Percentiles rank a stretch among this genome's conserved stretches.
phyloP scores from a whole-genome alignment of 257 asterid genomes.

The Haberlea rhodopensis region DNA sequence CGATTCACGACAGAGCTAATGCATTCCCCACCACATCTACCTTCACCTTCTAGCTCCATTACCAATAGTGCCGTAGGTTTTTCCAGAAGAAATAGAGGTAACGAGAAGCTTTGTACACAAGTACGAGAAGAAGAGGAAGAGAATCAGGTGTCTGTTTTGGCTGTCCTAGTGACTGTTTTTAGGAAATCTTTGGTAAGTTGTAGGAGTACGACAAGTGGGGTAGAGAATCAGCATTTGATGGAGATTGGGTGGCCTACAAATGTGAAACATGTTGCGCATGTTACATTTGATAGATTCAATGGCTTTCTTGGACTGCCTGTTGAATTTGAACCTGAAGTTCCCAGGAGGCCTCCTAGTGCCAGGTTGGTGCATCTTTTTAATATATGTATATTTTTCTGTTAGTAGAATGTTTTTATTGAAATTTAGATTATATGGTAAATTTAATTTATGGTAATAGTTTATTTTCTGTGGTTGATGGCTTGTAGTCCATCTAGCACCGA shows the following conservation, averaged over 20 bases:
- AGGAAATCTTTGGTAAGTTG: slow-evolving; percentile 17
- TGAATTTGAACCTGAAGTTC: slow-evolving; percentile 67
- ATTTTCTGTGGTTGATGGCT: too few relatives aligned
- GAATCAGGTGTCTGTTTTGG: slow-evolving; percentile 19
- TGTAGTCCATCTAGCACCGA: too few relatives aligned
- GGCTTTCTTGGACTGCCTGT: slow-evolving; percentile 67
- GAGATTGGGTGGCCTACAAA: slow-evolving; percentile 40
- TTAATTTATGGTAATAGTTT: neutral
- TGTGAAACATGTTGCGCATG: slow-evolving; percentile 65
- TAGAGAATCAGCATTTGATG: slow-evolving; percentile 8
- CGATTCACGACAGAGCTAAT: neutral
- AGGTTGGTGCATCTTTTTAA: slow-evolving; percentile 33
- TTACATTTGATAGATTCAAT: slow-evolving; percentile 56
- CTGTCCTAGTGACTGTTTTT: slow-evolving; percentile 12
- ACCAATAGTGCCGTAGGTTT: neutral
- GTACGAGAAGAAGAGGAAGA: slow-evolving; percentile 4
- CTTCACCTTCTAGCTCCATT: neutral
- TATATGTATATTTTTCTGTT: too few relatives aligned
- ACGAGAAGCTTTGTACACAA: neutral
- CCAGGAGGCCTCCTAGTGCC: slow-evolving; percentile 65
- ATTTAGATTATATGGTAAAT: too few relatives aligned
- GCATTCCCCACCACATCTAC: neutral
- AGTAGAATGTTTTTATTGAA: too few relatives aligned
- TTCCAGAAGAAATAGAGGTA: neutral
- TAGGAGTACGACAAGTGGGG: slow-evolving; percentile 7